A percentile compares a stretch with the other conserved stretches of the same genome.
These are phyloP conservation scores for Thelephora terrestris DNA, from an alignment of 1,284 basidiomycete genomes.

Conservation along the genomic window DNA sequence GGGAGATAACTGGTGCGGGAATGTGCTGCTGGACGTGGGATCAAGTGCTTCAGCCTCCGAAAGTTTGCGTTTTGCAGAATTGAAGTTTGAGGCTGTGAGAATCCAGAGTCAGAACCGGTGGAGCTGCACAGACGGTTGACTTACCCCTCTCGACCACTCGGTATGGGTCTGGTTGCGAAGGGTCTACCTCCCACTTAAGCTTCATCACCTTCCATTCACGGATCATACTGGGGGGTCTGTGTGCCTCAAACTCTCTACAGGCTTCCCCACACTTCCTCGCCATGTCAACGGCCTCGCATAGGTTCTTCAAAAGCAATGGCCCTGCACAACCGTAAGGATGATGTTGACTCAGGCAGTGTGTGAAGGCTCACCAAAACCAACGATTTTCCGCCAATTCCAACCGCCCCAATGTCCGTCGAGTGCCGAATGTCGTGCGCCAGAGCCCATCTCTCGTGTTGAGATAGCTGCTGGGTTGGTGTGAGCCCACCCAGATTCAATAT, in stretches of 20 bases:
- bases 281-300: no score
- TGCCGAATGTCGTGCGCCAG: constrained; percentile 7
- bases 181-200: no score
- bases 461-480: constrained; percentile 11
- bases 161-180: no score
- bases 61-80: not conserved
- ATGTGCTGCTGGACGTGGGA: not conserved
- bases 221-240: not conserved
- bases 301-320: not conserved
- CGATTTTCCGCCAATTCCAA: no score
- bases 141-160: no score
- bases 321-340: no score
- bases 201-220: not conserved
- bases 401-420: constrained; percentile 12
- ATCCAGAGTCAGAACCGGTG: not conserved
- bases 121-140: no score
- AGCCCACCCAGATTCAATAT: no score
- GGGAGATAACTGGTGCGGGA: constrained; percentile 2
- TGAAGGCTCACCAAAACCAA: constrained; percentile 5
- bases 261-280: no score
- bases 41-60: not conserved
- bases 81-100: no score
- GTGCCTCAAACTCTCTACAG: no score
- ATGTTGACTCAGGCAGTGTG: not conserved
- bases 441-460: constrained; percentile 14